phyloP scores from a whole-genome alignment of 2,329 filamentous ascomycete genomes.

The Penicillium sp. region DNA sequence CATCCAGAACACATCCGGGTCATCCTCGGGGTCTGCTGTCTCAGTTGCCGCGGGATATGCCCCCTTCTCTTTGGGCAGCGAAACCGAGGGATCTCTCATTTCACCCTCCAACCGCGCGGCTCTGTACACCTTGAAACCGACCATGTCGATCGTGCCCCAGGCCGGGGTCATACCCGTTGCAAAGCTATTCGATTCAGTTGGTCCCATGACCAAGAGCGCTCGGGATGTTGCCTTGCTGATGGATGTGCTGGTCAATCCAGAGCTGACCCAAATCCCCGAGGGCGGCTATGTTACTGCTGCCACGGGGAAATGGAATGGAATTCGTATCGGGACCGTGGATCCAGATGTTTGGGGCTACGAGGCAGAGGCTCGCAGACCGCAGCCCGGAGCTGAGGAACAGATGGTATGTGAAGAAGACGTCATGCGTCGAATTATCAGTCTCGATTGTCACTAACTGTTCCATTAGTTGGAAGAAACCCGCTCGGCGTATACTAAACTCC shows the following conservation, averaged over 20 bases:
- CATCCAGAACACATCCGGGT: conserved; percentile 23
- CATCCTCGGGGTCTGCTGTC: conserved; percentile 32
- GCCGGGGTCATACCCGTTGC: conserved; percentile 27
- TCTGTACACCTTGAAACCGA: conserved; percentile 31
- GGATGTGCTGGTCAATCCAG: conserved; percentile 3
- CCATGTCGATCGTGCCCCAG: conserved; percentile 24
- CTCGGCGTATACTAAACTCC: too few species aligned
- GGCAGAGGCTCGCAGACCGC: neutral
- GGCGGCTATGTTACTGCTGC: neutral
- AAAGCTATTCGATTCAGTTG: conserved; percentile 8
- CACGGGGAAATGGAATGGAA: conserved; percentile 9
- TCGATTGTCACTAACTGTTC: too few species aligned
- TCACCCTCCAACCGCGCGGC: conserved; percentile 27
- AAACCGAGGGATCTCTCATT: conserved; percentile 31
- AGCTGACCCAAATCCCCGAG: conserved; percentile 1
- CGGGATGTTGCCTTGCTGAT: conserved; percentile 9
- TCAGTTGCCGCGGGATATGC: conserved; percentile 29
- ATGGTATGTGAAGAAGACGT: conserved; percentile 3
- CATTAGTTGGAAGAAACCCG: neutral
- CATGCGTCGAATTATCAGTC: too few species aligned
- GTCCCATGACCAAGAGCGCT: conserved; percentile 12
- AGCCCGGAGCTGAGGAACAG: conserved; percentile 5
- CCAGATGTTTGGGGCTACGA: conserved; percentile 6
- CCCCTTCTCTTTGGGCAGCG: conserved; percentile 29
- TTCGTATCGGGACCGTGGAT: conserved; percentile 7